Conservation (phyloP, 2,329 filamentous ascomycete genomes). For the Phaeoacremonium minimum region DNA sequence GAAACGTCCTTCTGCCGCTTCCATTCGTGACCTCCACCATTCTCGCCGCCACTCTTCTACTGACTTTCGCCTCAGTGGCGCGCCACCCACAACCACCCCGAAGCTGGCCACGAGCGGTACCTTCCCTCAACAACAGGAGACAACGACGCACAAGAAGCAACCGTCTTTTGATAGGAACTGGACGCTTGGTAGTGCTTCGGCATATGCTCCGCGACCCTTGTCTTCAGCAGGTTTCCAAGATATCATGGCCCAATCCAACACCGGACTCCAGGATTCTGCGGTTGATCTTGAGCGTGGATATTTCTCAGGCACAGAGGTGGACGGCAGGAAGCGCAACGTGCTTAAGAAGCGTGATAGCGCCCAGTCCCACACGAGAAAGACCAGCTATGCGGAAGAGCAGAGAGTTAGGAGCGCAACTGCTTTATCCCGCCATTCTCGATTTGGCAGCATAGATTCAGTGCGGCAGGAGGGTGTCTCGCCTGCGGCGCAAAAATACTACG, state of each 20-base stretch:
- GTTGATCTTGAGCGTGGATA: conserved; percentile 81
- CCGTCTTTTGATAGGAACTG: conserved; percentile 68
- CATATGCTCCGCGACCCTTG: conserved; percentile 38
- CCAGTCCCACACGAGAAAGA: conserved; percentile 59
- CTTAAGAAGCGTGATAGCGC: conserved; percentile 72
- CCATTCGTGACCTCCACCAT: conserved; percentile 76
- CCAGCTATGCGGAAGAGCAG: conserved; percentile 75
- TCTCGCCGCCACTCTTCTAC: conserved; percentile 84
- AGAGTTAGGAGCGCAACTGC: conserved; percentile 61
- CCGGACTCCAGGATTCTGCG: conserved; percentile 40
- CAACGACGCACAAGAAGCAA: conserved; percentile 54
- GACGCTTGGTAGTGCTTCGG: conserved; percentile 54
- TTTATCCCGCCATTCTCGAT: conserved; percentile 69
- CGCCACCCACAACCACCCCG: conserved; percentile 27
- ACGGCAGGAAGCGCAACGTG: conserved; percentile 71
- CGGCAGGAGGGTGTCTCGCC: conserved; percentile 57
- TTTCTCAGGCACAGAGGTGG: conserved; percentile 84
- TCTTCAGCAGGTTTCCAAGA: conserved; percentile 50
- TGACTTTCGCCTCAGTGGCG: conserved; percentile 54
- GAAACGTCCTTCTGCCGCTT: conserved; percentile 72
- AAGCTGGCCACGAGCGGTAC: conserved; percentile 38
- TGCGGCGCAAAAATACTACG: conserved; percentile 69
- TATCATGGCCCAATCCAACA: conserved; percentile 29
- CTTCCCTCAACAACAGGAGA: conserved; percentile 31
- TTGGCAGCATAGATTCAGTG: conserved; percentile 74